Evolutionary conservation across 2,329 filamentous ascomycete species (phyloP).

Genomic region (Sclerotinia borealis): DNA sequence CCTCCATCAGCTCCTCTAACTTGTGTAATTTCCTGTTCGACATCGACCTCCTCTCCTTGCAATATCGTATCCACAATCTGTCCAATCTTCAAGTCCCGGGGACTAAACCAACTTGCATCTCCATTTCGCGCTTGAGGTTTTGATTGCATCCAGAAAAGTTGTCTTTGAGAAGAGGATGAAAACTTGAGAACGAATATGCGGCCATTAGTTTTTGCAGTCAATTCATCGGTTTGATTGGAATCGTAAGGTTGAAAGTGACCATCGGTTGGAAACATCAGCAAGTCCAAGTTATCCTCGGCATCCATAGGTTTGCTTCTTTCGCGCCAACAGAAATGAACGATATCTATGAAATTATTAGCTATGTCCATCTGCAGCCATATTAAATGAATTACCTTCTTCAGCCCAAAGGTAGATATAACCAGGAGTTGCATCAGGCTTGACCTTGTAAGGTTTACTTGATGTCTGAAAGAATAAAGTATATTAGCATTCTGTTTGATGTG

Average conservation of each 20-base stretch:
- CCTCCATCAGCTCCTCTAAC: conserved; percentile 48
- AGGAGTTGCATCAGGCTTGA: conserved; percentile 64
- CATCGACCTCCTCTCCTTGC: conserved; percentile 83
- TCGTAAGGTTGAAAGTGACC: conserved; percentile 82
- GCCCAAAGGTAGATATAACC: conserved; percentile 91
- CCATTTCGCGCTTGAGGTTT: conserved; percentile 67
- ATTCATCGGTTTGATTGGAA: conserved; percentile 56
- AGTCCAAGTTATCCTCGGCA: conserved; percentile 68
- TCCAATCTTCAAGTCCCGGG: conserved; percentile 79
- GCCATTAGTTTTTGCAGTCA: conserved; percentile 66
- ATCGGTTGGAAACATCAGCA: conserved; percentile 90
- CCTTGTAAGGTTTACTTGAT: conserved; percentile 58
- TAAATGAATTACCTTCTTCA: conserved; percentile 66
- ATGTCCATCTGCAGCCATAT: background rate
- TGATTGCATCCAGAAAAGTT: conserved; percentile 96
- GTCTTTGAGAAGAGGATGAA: conserved; percentile 79
- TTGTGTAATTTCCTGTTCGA: conserved; percentile 63
- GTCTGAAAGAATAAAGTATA: conserved; percentile 34
- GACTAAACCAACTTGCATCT: conserved; percentile 73
- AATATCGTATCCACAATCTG: conserved; percentile 79
- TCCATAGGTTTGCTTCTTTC: conserved; percentile 65
- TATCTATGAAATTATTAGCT: conserved; percentile 47
- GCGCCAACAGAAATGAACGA: conserved; percentile 97
- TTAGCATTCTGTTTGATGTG: conserved; percentile 7
- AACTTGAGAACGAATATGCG: conserved; percentile 94